Evolutionary conservation across 768 basidiomycete species (phyloP).

Genomic region (Inosperma sp.): DNA sequence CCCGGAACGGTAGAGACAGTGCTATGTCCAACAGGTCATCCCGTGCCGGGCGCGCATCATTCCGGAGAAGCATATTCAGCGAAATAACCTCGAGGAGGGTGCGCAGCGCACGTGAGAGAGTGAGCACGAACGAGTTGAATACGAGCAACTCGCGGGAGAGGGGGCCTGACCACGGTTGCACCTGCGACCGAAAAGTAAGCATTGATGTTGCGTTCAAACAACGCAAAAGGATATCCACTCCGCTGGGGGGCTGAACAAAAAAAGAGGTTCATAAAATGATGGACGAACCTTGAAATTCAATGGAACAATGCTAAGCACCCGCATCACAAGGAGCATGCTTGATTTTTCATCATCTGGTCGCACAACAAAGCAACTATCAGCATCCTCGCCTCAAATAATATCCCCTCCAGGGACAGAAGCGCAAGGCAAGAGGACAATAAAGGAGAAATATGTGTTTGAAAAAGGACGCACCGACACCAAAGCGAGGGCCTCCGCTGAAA

Average conservation of each 20-base stretch:
- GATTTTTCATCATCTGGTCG: constrained; percentile 79
- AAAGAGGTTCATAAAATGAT: too few species aligned
- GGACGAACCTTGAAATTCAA: constrained; percentile 91
- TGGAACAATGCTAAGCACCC: constrained; percentile 92
- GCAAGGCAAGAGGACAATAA: too few species aligned
- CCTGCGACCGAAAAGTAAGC: too few species aligned
- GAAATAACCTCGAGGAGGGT: constrained; percentile 87
- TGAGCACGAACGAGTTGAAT: constrained; percentile 96
- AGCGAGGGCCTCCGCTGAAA: constrained; percentile 93
- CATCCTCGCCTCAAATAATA: too few species aligned
- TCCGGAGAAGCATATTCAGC: constrained; percentile 88
- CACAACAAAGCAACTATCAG: background rate
- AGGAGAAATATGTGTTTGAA: constrained; percentile 22
- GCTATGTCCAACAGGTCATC: constrained; percentile 93
- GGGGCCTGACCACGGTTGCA: constrained; percentile 98
- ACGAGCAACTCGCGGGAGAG: constrained; percentile 94
- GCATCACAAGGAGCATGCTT: constrained; percentile 93
- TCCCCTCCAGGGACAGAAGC: too few species aligned
- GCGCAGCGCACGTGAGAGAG: constrained; percentile 84
- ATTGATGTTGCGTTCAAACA: too few species aligned
- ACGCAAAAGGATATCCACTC: too few species aligned
- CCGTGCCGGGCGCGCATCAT: constrained; percentile 78
- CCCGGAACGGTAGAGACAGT: constrained; percentile 89
- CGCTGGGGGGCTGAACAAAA: too few species aligned
- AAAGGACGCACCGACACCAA: constrained; percentile 73